These are phyloP conservation scores for Calonectria pseudoturangicola DNA, from an alignment of 2,329 filamentous ascomycete genomes.

Conservation along the genomic window DNA sequence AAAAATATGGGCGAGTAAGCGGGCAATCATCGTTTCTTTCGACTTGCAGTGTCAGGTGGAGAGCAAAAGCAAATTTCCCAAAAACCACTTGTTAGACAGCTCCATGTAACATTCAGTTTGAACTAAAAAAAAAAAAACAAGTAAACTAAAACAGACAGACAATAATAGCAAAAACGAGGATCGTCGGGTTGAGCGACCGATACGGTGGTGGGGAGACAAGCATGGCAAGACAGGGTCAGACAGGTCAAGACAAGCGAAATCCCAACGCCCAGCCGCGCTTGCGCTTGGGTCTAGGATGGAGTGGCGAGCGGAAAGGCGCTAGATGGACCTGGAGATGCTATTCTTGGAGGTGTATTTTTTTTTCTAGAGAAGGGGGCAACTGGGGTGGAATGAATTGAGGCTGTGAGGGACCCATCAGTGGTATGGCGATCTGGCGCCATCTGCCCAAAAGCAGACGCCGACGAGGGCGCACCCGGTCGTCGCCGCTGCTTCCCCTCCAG, in stretches of 20 bases:
- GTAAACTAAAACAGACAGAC: neutral
- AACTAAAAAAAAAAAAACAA: slow-evolving; percentile 15
- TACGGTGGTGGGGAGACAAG: slow-evolving; percentile 8
- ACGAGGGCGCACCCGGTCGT: slow-evolving; percentile 30
- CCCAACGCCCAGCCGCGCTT: slow-evolving; percentile 46
- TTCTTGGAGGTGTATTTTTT: slow-evolving; percentile 47
- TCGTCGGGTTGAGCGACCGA: slow-evolving; percentile 23
- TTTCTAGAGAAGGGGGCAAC: slow-evolving; percentile 38
- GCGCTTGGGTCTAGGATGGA: slow-evolving; percentile 45
- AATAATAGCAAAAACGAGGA: slow-evolving; percentile 3
- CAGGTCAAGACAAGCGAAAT: slow-evolving; percentile 5
- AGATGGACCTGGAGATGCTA: slow-evolving; percentile 45
- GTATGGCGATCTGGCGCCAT: slow-evolving; percentile 52
- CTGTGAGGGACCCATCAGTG: slow-evolving; percentile 51
- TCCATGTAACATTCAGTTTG: neutral
- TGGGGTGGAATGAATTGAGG: slow-evolving; percentile 49
- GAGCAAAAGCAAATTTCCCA: slow-evolving; percentile 16
- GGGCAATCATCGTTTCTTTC: slow-evolving; percentile 34
- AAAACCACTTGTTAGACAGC: slow-evolving; percentile 19
- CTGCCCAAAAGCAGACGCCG: slow-evolving; percentile 23
- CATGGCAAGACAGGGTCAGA: slow-evolving; percentile 9
- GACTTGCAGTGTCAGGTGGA: slow-evolving; percentile 17
- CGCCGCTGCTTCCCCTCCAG: slow-evolving; percentile 33
- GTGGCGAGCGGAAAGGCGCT: slow-evolving; percentile 48
- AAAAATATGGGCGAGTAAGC: slow-evolving; percentile 33